Evolutionary conservation across 106 monocot genomes (phyloP).

Genomic region (Apostasia ramifera): DNA sequence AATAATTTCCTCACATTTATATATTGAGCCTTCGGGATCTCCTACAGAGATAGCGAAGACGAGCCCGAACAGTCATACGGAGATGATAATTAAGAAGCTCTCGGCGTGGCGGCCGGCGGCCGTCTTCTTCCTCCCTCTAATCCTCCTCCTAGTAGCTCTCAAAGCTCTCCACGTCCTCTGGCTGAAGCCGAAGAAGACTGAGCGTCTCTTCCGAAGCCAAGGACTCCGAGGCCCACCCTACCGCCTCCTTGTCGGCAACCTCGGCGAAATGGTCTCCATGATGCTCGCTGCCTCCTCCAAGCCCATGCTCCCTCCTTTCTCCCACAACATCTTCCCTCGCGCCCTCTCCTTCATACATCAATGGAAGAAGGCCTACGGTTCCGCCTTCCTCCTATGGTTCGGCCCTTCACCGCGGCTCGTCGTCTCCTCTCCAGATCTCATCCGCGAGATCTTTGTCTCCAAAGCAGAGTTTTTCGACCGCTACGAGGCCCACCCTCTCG

Average conservation of each 20-base stretch:
- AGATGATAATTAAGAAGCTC: too few species aligned
- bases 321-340: slow-evolving; percentile 5
- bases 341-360: slow-evolving; percentile 1
- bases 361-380: slow-evolving; percentile 11
- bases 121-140: too few species aligned
- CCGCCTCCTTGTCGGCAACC: slow-evolving; percentile 56
- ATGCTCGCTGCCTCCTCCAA: slow-evolving; percentile 6
- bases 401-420: slow-evolving; percentile 64
- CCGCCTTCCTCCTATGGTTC: slow-evolving; percentile 75
- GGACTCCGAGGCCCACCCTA: slow-evolving; percentile 70
- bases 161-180: slow-evolving; percentile 47
- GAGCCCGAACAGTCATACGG: too few species aligned
- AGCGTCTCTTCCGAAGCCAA: slow-evolving; percentile 51
- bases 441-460: slow-evolving; percentile 64
- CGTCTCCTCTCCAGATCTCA: slow-evolving; percentile 71
- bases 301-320: neutral
- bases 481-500: slow-evolving; percentile 76
- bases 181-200: slow-evolving; percentile 52
- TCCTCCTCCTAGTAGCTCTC: slow-evolving; percentile 5
- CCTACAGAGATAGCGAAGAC: too few species aligned
- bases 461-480: slow-evolving; percentile 59
- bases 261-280: slow-evolving; percentile 12
- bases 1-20: too few species aligned
- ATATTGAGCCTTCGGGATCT: too few species aligned
- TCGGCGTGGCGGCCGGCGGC: neutral